phyloP scores from a whole-genome alignment of 2,329 filamentous ascomycete species.

The Cytospora mali region DNA sequence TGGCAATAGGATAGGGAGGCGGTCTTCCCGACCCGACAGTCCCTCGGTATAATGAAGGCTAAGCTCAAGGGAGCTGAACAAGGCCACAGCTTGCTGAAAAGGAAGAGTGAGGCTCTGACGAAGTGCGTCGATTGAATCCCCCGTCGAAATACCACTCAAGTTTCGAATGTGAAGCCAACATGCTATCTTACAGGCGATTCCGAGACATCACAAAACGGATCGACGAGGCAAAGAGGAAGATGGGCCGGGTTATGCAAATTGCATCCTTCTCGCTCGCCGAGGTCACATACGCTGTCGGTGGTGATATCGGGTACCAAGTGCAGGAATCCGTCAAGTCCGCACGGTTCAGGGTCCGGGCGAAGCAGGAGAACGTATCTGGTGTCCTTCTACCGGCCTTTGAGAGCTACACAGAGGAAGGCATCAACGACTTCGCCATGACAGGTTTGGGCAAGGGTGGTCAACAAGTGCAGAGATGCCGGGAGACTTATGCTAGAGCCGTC shows the following conservation, averaged over 20 bases:
- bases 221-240: conserved; percentile 98
- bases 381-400: conserved; percentile 94
- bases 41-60: conserved; percentile 93
- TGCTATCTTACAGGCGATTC: conserved; percentile 66
- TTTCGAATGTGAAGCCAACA: not conserved
- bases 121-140: conserved; percentile 64
- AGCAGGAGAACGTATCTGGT: conserved; percentile 98
- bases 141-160: conserved; percentile 12
- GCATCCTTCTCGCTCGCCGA: conserved; percentile 96
- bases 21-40: conserved; percentile 97
- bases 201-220: conserved; percentile 97
- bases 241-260: conserved; percentile 99
- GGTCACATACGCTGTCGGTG: conserved; percentile 94
- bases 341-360: conserved; percentile 88
- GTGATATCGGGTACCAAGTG: conserved; percentile 95
- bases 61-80: conserved; percentile 94
- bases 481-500: conserved; percentile 94
- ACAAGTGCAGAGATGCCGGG: conserved; percentile 90
- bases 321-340: conserved; percentile 94
- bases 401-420: conserved; percentile 83
- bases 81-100: conserved; percentile 91
- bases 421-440: conserved; percentile 94
- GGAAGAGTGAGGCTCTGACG: conserved; percentile 96
- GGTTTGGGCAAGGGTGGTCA: conserved; percentile 96
- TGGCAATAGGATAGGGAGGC: conserved; percentile 78